Evolutionary conservation across 208 protist species (phyloP), one percentile per base, ranked within the genome.

Genomic region (Leishmania major): DNA sequence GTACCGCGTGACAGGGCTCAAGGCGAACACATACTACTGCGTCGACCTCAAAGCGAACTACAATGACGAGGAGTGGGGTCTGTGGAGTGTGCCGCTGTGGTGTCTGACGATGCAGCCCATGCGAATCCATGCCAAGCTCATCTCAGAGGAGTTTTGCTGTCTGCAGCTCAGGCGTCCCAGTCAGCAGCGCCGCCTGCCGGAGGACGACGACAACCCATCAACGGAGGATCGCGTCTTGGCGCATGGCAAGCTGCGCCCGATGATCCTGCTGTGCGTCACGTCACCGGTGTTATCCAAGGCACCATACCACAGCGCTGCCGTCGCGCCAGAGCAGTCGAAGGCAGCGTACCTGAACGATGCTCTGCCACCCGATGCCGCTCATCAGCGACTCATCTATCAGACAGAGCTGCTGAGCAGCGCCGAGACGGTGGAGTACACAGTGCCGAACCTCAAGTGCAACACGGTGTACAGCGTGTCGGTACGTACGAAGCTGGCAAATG

Each of bases 41-140:
- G 87, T 97, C 11, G 93, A 97, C 83, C 90, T 98, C 22, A 97
- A 97, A 89, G 96, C 96, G 66, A 94, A 97, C 84, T 98, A 98
- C 89, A 98, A 97, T 80, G 95, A 98, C 80, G 94, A 97, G 84
- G 95, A 97, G 87, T 98, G 96, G 95, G 96, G 95, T 17, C 84
- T 95, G 73, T 98, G 96, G 95, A 97, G 94, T 64, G 91, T 90
- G 53, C 95, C 95, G 64, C 85, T 98, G 80, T 96, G 94, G 93
- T 97, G 93, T 79, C 89, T 98, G 62, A 98, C 96, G 67, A 97
- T 98, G 94, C 90, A 91, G 80, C 91, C 88, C n/a, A 89, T 98
- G 84, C 83, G 92, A 75, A 90, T 98, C 71, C 84, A 96, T 77
- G 91, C 93, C 3, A 89, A 95, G 89, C 86, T 97, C 69, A 98